A percentile compares a stretch with the other conserved stretches of the same genome.
Conservation (phyloP, 768 basidiomycete genomes). For the Cystobasidium tubakii region DNA sequence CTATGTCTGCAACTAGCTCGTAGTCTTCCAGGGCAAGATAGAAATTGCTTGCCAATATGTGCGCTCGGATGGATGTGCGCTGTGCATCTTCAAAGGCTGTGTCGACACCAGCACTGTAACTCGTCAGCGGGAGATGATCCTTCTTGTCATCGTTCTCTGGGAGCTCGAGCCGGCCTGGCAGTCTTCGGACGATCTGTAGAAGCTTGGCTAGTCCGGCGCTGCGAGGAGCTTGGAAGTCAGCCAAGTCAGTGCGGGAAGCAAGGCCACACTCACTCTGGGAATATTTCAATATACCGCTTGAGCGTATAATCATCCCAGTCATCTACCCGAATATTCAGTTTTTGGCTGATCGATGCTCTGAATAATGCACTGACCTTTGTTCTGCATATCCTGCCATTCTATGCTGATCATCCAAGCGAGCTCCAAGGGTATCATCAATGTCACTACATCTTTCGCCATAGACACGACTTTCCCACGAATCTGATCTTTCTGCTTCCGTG, state of each 20-base stretch:
- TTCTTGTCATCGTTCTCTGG: neutral
- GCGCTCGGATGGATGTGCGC: constrained; percentile 53
- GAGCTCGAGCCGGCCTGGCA: neutral
- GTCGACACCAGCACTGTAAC: neutral
- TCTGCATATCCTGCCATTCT: constrained; percentile 61
- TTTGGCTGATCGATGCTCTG: neutral
- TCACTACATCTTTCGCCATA: constrained; percentile 66
- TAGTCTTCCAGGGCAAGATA: constrained; percentile 68
- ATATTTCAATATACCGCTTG: constrained; percentile 24
- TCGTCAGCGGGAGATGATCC: neutral
- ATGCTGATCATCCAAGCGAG: constrained; percentile 73
- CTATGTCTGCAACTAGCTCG: constrained; percentile 62
- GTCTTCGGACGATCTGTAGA: neutral
- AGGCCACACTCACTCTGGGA: constrained; percentile 3
- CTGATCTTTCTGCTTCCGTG: constrained; percentile 45
- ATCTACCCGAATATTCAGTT: neutral
- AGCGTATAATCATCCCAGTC: constrained; percentile 30
- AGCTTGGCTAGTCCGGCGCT: constrained; percentile 31
- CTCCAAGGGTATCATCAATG: constrained; percentile 70
- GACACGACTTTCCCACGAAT: constrained; percentile 64
- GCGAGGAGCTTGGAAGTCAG: neutral
- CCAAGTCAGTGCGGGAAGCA: neutral
- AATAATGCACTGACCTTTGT: constrained; percentile 37
- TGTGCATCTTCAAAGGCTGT: neutral
- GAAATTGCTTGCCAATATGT: constrained; percentile 61